Base-by-base conservation (phyloP, 352 stramenopile genomes). In the Globisporangium heterothallicum region DNA sequence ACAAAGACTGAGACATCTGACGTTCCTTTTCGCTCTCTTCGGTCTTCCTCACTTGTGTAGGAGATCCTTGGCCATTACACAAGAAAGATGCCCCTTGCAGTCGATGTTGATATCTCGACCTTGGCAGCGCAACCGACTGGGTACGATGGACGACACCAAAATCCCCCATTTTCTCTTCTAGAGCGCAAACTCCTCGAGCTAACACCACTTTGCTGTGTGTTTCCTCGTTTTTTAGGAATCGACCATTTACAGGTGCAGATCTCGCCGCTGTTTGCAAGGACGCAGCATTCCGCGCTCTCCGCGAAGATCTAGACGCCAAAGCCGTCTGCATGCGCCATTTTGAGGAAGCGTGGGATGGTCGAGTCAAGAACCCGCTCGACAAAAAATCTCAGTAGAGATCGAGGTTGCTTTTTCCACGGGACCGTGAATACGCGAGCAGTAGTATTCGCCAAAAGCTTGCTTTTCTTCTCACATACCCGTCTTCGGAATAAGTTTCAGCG, bases 211-310 rank as follows among this genome's bases (percentile, higher is more conserved):
- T n/a, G n/a, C n/a, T n/a, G n/a, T n/a, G n/a, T n/a, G n/a, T n/a
- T n/a, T n/a, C n/a, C n/a, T 22, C 42, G 44, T 50, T 34, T 40
- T 53, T n/a, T 48, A 80, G 70, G 14, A 58, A 43, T 44, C 56
- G 62, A 21, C 41, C 42, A 0, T 76, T 89, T 43, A 84, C 81
- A 0, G 81, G 81, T 18, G 82, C 78, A 16, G 78, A 89, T 8
- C 53, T 92, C 19, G 67, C 71, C 12, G 78, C 75, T 26, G 60
- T 90, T 24, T 92, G 82, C 63, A 90, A 90, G 26, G 78, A 89
- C 56, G 78, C 82, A n/a, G 82, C 78, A 3, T 83, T 92, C 34
- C 73, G 70, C n/a, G 71, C 82, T 16, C 70, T 92, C 56, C 82
- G 82, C 13, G 68, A 89, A 56, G 55, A 82, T 56, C 63, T 81